Evolutionary conservation across 768 basidiomycete species (phyloP), one percentile per base, ranked within the genome.

Genomic region (Boletus fagicola): DNA sequence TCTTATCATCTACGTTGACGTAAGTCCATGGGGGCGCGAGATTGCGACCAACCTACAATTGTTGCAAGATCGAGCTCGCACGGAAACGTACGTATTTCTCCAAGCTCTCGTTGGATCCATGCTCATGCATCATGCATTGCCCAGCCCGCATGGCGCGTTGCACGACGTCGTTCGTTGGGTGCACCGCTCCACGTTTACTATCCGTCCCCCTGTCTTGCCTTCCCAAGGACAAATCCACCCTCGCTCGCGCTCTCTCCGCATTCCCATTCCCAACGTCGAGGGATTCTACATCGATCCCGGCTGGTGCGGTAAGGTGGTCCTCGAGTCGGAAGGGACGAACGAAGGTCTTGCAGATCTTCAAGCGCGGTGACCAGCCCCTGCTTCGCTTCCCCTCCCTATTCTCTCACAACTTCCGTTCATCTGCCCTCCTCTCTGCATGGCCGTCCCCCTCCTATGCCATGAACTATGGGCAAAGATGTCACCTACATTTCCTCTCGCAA

Each of bases 151-250:
- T 69, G 90, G 90, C 35, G 79, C 81, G 5, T 76, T 83, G 60
- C 90, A 92, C 62, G 90, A 88, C 58, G 88, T 93, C 52, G 86
- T 93, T 13, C 86, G 88, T 30, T 94, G 92, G 91, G 83, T 90
- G 0, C 84, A 92, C 63, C 87, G 91, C 15, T 88, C 91, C 2
- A 83, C 85, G 7, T 92, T 93, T 72, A 77, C 78, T 12, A 79
- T 93, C 42, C 81, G 83, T 2, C 82, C 85, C 0, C 78, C 72
- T 53, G 68, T 72, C 57, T 63, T 74, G 61, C 62, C 75, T 61
- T 63, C 57, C 49, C 57, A 68, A 66, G 46, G 71, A 47, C 61
- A 66, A 59, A 63, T 59, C 12, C 61, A 62, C 18, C 59, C 72
- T 2, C 75, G 73, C 2, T 58, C 70, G 0, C 70, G 69, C 15